Percentiles rank a stretch among this genome's conserved stretches.
phyloP scores from a whole-genome alignment of 2,329 filamentous ascomycete species.

The Aureobasidium vineae region DNA sequence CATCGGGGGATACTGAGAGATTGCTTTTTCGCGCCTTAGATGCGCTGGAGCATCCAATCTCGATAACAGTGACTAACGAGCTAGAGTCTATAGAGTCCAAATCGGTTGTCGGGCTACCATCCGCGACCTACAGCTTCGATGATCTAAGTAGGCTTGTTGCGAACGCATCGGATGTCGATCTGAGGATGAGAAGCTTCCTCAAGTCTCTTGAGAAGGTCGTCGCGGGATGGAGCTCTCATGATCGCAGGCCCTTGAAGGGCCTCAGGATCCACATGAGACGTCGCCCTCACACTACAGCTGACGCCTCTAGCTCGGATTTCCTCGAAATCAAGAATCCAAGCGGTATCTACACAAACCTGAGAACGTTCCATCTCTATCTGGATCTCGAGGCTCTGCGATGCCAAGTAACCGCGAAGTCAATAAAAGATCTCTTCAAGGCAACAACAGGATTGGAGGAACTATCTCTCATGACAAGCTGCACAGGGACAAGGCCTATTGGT shows the following conservation, averaged over 20 bases:
- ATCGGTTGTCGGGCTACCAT: background rate
- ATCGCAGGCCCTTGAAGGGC: background rate
- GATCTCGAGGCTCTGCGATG: background rate
- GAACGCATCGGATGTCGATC: background rate
- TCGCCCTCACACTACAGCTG: background rate
- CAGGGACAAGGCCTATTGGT: background rate
- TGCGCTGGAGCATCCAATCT: background rate
- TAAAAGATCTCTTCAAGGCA: background rate
- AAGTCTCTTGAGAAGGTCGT: background rate
- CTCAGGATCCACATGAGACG: background rate
- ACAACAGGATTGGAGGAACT: background rate
- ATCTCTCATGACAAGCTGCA: background rate
- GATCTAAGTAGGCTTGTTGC: background rate
- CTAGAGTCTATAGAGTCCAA: background rate
- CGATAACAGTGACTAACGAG: background rate
- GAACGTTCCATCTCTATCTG: background rate
- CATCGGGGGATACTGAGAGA: background rate
- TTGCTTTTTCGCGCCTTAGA: background rate
- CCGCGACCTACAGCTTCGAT: background rate
- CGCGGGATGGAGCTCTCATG: too few species aligned
- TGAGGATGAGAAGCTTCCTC: background rate
- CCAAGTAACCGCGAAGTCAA: background rate
- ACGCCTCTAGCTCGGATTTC: background rate
- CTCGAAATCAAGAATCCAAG: background rate
- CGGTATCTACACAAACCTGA: background rate